phyloP scores from a whole-genome alignment of 2,329 filamentous ascomycete species.

The Simplicillium sp. region DNA sequence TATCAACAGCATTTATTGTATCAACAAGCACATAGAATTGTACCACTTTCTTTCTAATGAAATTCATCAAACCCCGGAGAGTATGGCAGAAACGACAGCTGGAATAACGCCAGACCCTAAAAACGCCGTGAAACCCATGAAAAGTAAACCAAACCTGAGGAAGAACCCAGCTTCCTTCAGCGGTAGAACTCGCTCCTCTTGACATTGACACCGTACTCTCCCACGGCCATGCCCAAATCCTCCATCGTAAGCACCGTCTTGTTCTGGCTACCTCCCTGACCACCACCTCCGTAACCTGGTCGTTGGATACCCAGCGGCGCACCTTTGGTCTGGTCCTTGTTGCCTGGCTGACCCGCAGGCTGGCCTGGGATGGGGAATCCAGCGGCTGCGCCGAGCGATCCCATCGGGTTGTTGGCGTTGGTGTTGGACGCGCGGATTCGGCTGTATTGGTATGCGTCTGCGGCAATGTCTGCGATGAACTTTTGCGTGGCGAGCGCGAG shows the following conservation, averaged over 20 bases:
- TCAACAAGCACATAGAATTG: neutral
- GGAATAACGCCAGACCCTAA: conserved; percentile 12
- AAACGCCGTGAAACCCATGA: conserved; percentile 7
- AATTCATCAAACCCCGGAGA: neutral
- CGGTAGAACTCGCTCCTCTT: conserved; percentile 97
- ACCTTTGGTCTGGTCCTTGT: conserved; percentile 46
- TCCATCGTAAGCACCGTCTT: conserved; percentile 97
- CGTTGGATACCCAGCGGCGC: conserved; percentile 65
- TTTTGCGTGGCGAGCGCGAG: conserved; percentile 97
- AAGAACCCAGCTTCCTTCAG: conserved; percentile 25
- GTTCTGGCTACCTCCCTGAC: conserved; percentile 80
- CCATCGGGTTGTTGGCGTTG: conserved; percentile 81
- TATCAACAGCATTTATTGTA: too few species aligned
- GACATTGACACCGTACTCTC: conserved; percentile 95
- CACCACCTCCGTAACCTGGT: conserved; percentile 77
- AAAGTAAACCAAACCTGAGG: conserved; percentile 1
- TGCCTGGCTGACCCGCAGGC: conserved; percentile 43
- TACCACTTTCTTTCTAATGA: neutral
- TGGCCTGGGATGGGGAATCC: conserved; percentile 59
- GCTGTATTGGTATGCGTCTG: conserved; percentile 95
- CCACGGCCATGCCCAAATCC: conserved; percentile 94
- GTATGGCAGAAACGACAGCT: neutral
- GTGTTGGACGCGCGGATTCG: conserved; percentile 91
- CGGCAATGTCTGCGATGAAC: conserved; percentile 94
- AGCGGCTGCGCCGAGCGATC: conserved; percentile 67